These are phyloP conservation scores for Talaromyces sp. DNA, from an alignment of 2,329 filamentous ascomycete species.

Conservation along the genomic window DNA sequence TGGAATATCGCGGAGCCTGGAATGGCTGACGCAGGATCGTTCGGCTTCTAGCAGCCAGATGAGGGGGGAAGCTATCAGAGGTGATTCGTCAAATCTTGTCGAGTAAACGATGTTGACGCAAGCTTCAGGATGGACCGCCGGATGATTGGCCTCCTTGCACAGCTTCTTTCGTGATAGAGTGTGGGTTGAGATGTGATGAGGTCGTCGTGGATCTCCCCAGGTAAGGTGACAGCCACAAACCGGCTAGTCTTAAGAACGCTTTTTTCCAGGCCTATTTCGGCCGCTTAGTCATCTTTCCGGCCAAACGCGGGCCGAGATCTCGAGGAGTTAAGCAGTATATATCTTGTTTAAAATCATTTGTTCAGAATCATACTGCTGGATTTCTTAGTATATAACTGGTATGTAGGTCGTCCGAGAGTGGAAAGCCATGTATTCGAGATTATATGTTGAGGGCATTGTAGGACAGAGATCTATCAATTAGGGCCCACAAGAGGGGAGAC, in stretches of 20 bases:
- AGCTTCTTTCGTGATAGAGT: slow-evolving; percentile 3
- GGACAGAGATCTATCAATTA: background rate
- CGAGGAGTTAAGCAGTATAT: background rate
- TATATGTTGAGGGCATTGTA: background rate
- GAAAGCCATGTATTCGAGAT: background rate
- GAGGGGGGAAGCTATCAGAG: background rate
- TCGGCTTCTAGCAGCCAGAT: background rate
- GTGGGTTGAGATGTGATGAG: background rate
- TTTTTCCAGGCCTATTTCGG: slow-evolving; percentile 8
- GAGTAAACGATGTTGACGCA: background rate
- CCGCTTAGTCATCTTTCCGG: slow-evolving; percentile 14
- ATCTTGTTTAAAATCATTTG: no score
- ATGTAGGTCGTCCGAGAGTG: background rate
- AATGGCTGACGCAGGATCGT: slow-evolving; percentile 21
- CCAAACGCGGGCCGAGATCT: slow-evolving; percentile 9
- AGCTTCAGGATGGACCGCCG: slow-evolving; percentile 14
- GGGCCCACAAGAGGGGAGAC: background rate
- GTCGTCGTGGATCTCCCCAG: slow-evolving; percentile 1
- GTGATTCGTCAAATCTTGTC: background rate
- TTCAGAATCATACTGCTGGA: no score
- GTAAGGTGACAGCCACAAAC: slow-evolving; percentile 7
- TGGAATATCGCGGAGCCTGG: slow-evolving; percentile 30
- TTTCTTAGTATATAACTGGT: background rate
- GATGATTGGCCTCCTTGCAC: background rate
- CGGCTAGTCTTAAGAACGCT: slow-evolving; percentile 7